Evolutionary conservation across 495 filamentous ascomycete genomes (phyloP).

Genomic region (Penicillium cinerascens): DNA sequence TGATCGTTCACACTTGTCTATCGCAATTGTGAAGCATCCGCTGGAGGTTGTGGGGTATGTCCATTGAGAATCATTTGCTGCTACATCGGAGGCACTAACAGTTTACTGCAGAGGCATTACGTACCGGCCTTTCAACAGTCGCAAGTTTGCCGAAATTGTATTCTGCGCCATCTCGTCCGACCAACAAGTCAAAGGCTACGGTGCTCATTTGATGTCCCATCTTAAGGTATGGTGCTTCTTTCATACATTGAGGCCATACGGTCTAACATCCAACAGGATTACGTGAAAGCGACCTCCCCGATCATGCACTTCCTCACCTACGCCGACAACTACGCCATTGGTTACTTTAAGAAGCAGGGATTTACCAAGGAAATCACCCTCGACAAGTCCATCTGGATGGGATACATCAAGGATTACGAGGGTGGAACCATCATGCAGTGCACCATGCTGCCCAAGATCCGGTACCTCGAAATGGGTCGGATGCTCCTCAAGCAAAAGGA

Average conservation of each 20-base stretch:
- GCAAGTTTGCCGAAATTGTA: slow-evolving; percentile 95
- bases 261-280: slow-evolving; percentile 55
- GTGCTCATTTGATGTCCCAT: slow-evolving; percentile 96
- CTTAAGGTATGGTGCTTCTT: slow-evolving; percentile 56
- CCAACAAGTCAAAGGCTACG: slow-evolving; percentile 98
- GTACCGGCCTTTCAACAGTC: slow-evolving; percentile 89
- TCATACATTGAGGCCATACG: not conserved
- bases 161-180: slow-evolving; percentile 98
- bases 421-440: slow-evolving; percentile 99
- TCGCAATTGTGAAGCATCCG: slow-evolving; percentile 96
- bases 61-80: not conserved
- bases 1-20: slow-evolving; percentile 91
- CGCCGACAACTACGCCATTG: slow-evolving; percentile 97
- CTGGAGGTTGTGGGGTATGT: slow-evolving; percentile 81
- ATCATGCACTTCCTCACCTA: slow-evolving; percentile 99
- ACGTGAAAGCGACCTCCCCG: slow-evolving; percentile 92
- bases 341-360: slow-evolving; percentile 98
- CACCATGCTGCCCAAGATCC: slow-evolving; percentile 90
- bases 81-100: slow-evolving; percentile 14
- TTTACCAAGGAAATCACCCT: slow-evolving; percentile 98
- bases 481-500: slow-evolving; percentile 99
- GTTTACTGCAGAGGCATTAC: slow-evolving; percentile 72
- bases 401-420: slow-evolving; percentile 99
- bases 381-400: slow-evolving; percentile 91
- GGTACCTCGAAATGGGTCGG: slow-evolving; percentile 88